Conservation (phyloP, 176 grass and related monocot species). For the sorghum (Sorghum bicolor) region DNA sequence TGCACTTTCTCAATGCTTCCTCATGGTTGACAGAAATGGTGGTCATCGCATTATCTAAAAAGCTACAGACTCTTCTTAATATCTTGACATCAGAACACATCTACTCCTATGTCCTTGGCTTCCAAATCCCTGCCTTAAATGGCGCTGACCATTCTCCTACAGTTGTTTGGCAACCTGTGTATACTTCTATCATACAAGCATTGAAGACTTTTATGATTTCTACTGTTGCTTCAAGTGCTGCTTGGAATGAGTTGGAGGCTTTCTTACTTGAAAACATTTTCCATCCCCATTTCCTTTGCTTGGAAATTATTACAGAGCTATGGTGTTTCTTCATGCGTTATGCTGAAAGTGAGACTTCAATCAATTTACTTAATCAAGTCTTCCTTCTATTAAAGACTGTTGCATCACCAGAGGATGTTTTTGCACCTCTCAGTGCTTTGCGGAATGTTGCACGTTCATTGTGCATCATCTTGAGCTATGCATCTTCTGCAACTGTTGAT, state of each 20-base stretch:
- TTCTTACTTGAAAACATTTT: conserved; percentile 79
- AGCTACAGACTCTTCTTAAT: conserved; percentile 53
- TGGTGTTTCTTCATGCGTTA: conserved; percentile 74
- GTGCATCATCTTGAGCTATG: conserved; percentile 68
- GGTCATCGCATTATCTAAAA: conserved; percentile 69
- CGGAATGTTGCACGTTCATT: conserved; percentile 54
- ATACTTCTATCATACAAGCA: conserved; percentile 62
- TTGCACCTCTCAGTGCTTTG: conserved; percentile 47
- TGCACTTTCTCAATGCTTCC: conserved; percentile 70
- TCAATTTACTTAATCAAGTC: conserved; percentile 53
- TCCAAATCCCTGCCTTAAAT: conserved; percentile 55
- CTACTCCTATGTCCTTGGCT: conserved; percentile 74
- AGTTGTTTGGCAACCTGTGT: conserved; percentile 73
- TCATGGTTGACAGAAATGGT: conserved; percentile 58
- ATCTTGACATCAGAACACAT: conserved; percentile 55
- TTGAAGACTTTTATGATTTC: conserved; percentile 78
- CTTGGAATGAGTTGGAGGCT: conserved; percentile 65
- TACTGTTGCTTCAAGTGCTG: conserved; percentile 56
- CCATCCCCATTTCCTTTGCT: conserved; percentile 74
- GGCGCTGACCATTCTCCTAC: conserved; percentile 36
- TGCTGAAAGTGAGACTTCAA: conserved; percentile 47
- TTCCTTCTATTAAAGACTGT: conserved; percentile 57
- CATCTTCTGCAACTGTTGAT: conserved; percentile 54
- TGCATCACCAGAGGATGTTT: conserved; percentile 50
- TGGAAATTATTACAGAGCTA: conserved; percentile 80